These are phyloP conservation scores for Hortaea sp. DNA, from an alignment of 2,329 filamentous ascomycete genomes.

Conservation along the genomic window DNA sequence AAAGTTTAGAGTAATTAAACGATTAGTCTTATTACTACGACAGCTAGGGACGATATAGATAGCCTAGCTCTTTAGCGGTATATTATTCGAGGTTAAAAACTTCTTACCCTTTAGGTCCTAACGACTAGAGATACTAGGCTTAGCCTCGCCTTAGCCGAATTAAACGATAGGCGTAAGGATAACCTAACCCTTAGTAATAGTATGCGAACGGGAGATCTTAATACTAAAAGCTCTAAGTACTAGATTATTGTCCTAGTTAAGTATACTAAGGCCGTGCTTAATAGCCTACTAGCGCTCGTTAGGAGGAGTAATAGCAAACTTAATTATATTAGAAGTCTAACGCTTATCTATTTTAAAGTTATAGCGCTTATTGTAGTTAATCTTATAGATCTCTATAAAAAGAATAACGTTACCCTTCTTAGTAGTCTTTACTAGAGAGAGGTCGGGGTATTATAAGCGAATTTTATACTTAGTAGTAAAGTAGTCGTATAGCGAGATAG, in stretches of 20 bases:
- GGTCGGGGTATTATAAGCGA: conserved; percentile 32
- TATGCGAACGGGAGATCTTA: conserved; percentile 53
- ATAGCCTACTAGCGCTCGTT: conserved; percentile 58
- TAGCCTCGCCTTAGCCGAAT: conserved; percentile 46
- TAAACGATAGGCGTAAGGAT: conserved; percentile 61
- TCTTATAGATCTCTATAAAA: conserved; percentile 46
- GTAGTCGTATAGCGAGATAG: conserved; percentile 50
- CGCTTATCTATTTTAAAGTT: conserved; percentile 47
- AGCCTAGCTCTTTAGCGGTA: conserved; percentile 59
- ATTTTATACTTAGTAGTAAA: conserved; percentile 44
- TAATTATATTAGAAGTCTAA: conserved; percentile 82
- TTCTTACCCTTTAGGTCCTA: conserved; percentile 82
- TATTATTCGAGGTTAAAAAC: conserved; percentile 56
- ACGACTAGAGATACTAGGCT: conserved; percentile 59
- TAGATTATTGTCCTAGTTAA: conserved; percentile 59
- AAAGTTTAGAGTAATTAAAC: conserved; percentile 41
- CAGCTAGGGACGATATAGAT: conserved; percentile 55
- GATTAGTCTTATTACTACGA: conserved; percentile 34
- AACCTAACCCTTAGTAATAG: conserved; percentile 56
- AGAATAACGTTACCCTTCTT: conserved; percentile 43
- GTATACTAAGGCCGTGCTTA: too few relatives aligned
- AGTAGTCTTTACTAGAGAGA: conserved; percentile 51
- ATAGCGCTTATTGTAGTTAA: conserved; percentile 48
- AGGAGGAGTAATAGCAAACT: conserved; percentile 76
- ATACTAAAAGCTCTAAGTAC: conserved; percentile 67